These are phyloP conservation scores for Tinospora cordifolia DNA, from an alignment of 164 flowering plant genomes.

Conservation along the genomic window DNA sequence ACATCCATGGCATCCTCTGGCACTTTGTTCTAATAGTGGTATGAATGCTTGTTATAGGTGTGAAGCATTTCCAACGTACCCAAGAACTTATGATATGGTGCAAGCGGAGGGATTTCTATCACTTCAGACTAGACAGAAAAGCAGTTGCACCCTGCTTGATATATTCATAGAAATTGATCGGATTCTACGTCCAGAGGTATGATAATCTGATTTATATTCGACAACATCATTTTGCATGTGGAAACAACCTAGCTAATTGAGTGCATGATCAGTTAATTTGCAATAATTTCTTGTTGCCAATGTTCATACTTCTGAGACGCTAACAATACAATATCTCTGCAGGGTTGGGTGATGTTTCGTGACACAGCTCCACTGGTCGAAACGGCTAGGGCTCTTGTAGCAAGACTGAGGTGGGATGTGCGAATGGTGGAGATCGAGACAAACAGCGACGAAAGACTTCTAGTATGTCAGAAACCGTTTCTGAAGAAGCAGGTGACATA, in stretches of 20 bases:
- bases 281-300: neutral
- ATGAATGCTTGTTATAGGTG: slow-evolving; percentile 51
- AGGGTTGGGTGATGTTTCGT: slow-evolving; percentile 93
- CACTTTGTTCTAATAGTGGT: neutral
- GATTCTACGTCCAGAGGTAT: slow-evolving; percentile 94
- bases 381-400: slow-evolving; percentile 57
- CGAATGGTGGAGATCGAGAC: slow-evolving; percentile 77
- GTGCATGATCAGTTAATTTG: neutral
- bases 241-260: too few species aligned
- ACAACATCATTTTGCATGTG: too few species aligned
- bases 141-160: slow-evolving; percentile 62
- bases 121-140: slow-evolving; percentile 49
- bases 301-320: slow-evolving; percentile 2
- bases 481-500: slow-evolving; percentile 39
- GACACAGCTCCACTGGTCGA: slow-evolving; percentile 53
- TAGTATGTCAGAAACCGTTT: slow-evolving; percentile 91
- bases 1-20: neutral
- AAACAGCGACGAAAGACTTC: slow-evolving; percentile 73
- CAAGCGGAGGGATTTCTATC: slow-evolving; percentile 82
- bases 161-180: slow-evolving; percentile 86
- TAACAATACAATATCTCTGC: slow-evolving; percentile 14
- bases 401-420: slow-evolving; percentile 85
- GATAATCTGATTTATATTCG: neutral
- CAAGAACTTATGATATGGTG: slow-evolving; percentile 92
- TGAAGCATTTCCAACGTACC: slow-evolving; percentile 94